Base-by-base conservation (phyloP, 2,329 filamentous ascomycete species). In the Chaetomiaceae sp. region DNA sequence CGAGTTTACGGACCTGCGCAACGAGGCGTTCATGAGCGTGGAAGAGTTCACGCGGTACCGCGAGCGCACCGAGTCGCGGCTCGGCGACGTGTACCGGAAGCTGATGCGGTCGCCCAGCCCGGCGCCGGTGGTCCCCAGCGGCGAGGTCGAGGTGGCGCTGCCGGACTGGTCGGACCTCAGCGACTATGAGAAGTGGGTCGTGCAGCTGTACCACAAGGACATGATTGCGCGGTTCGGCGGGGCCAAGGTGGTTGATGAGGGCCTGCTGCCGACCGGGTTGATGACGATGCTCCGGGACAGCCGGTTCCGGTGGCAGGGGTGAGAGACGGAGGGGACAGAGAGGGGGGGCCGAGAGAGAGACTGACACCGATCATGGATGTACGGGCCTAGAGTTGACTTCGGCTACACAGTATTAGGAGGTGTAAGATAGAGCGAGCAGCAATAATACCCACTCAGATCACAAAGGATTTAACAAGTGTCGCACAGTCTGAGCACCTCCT, bases 121-220 rank as follows among this genome's bases (percentile, higher is more conserved):
- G 61, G 63, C 40, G 42, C 57, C 30, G 62, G 61, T 77, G 27
- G 54, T 67, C 5, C 48, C 68, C 6, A 53, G 63, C 6, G 55
- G 59, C 1, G 59, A 68, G 9, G 52, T 56, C 19, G 35, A 42
- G 48, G 45, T 62, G 1, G 61, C 58, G 17, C 55, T 68, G 30
- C 46, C 50, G 14, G 50, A 54, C 14, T 73, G 70, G 69, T 0
- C 38, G 0, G 3, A 2, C 0, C 69, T 73, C 66, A 63, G 67
- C 13, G 60, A 66, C 4, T 78, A 78, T 49, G 75, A 74, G 71
- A 66, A 64, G 48, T 78, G 75, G 74, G 66, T 77, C 8, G 61
- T 69, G 14, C 67, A 68, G 55, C 63, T 75, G 55, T 74, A 73
- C 21, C 72, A 72, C 2, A 66, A 67, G 4, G 72, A 75, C 55